These are phyloP conservation scores for Staphylotrichum longicolle DNA, from an alignment of 495 filamentous ascomycete species.

Conservation along the genomic window DNA sequence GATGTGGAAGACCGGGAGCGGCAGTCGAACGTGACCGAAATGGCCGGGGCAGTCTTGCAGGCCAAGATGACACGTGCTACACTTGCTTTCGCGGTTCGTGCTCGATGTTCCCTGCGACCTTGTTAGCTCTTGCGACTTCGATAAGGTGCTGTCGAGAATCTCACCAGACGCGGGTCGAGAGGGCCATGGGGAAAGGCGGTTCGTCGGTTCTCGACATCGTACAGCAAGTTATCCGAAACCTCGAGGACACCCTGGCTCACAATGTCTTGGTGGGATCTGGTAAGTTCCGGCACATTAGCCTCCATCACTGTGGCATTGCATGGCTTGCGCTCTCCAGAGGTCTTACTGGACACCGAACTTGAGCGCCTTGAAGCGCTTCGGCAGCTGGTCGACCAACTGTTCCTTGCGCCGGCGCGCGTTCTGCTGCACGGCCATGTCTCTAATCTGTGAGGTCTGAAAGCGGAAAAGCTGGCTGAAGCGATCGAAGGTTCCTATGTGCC, in stretches of 20 bases:
- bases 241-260: slow-evolving; percentile 90
- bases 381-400: slow-evolving; percentile 82
- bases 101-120: slow-evolving; percentile 67
- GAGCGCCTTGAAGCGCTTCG: slow-evolving; percentile 87
- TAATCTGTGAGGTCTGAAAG: not conserved
- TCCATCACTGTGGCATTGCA: not conserved
- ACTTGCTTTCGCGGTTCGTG: slow-evolving; percentile 56
- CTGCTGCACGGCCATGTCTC: slow-evolving; percentile 17
- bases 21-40: slow-evolving; percentile 87
- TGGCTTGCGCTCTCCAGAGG: not conserved
- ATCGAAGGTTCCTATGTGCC: not conserved
- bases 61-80: slow-evolving; percentile 75
- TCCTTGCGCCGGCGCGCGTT: slow-evolving; percentile 56
- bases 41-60: slow-evolving; percentile 86
- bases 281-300: slow-evolving; percentile 14
- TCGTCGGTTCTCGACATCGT: slow-evolving; percentile 75
- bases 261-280: slow-evolving; percentile 86
- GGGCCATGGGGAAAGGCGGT: slow-evolving; percentile 73
- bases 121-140: slow-evolving; percentile 20
- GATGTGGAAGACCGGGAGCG: slow-evolving; percentile 89
- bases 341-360: slow-evolving; percentile 88
- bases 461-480: not conserved
- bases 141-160: not conserved
- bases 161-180: slow-evolving; percentile 74
- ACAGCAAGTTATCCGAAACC: slow-evolving; percentile 85